These are phyloP conservation scores for Zymoseptoria ardabiliae DNA, from an alignment of 2,329 filamentous ascomycete genomes.

Conservation along the genomic window DNA sequence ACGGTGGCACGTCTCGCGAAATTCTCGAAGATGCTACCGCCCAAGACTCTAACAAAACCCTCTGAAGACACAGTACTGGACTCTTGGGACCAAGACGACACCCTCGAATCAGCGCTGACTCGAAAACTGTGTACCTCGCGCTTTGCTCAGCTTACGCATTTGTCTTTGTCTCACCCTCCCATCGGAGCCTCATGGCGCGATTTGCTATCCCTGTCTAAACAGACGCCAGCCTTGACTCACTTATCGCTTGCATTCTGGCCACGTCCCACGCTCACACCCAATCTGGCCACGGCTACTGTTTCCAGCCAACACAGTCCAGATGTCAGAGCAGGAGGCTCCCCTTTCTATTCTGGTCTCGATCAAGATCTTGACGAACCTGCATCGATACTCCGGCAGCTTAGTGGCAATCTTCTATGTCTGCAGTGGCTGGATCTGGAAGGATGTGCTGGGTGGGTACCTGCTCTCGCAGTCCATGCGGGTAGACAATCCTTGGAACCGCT, in stretches of 20 bases:
- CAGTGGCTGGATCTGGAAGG: slow-evolving; percentile 57
- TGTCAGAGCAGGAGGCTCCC: slow-evolving; percentile 44
- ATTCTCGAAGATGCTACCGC: slow-evolving; percentile 38
- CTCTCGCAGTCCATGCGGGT: slow-evolving; percentile 31
- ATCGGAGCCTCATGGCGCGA: slow-evolving; percentile 46
- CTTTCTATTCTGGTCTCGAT: slow-evolving; percentile 47
- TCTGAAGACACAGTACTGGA: slow-evolving; percentile 28
- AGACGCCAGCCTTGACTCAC: slow-evolving; percentile 52
- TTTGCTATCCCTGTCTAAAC: slow-evolving; percentile 46
- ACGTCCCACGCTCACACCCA: slow-evolving; percentile 49
- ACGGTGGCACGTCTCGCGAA: slow-evolving; percentile 36
- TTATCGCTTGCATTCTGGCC: slow-evolving; percentile 58
- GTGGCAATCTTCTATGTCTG: slow-evolving; percentile 49
- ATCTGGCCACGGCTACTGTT: slow-evolving; percentile 41
- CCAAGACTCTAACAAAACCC: background rate
- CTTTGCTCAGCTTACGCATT: slow-evolving; percentile 49
- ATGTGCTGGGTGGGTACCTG: slow-evolving; percentile 49
- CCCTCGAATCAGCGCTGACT: slow-evolving; percentile 16
- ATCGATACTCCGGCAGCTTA: slow-evolving; percentile 49
- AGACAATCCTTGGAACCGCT: background rate
- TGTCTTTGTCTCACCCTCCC: slow-evolving; percentile 51
- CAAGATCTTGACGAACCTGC: slow-evolving; percentile 51
- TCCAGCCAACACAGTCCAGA: slow-evolving; percentile 34
- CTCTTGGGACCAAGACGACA: slow-evolving; percentile 40
- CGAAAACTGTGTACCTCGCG: slow-evolving; percentile 27